Percentiles rank a stretch among this genome's conserved stretches.
phyloP scores from a whole-genome alignment of 768 basidiomycete species.

The Tricholoma saponaceum region DNA sequence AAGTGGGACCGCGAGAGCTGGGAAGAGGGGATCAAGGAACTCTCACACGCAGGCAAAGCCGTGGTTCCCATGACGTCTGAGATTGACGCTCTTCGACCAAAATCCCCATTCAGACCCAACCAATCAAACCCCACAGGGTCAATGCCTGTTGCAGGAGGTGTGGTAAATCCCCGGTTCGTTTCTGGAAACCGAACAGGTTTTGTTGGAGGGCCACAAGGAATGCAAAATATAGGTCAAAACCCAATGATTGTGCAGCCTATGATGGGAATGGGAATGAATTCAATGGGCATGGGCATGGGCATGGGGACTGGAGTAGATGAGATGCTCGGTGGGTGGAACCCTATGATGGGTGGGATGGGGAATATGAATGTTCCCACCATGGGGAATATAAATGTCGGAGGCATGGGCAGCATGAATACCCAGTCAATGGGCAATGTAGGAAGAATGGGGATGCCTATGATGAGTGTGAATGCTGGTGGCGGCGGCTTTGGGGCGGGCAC shows the following conservation, averaged over 20 bases:
- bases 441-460: constrained; percentile 24
- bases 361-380: constrained; percentile 23
- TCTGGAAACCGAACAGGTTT: constrained; percentile 18
- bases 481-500: constrained; percentile 16
- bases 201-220: constrained; percentile 19
- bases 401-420: constrained; percentile 19
- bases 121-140: constrained; percentile 17
- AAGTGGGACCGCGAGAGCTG: constrained; percentile 62
- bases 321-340: constrained; percentile 34
- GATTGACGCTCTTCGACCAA: constrained; percentile 81
- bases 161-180: constrained; percentile 10
- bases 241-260: constrained; percentile 31
- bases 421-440: constrained; percentile 25
- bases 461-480: constrained; percentile 16
- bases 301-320: constrained; percentile 26
- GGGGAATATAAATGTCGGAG: constrained; percentile 19
- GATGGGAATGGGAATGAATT: constrained; percentile 27
- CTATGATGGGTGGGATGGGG: constrained; percentile 29
- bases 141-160: constrained; percentile 12
- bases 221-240: constrained; percentile 26
- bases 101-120: constrained; percentile 64
- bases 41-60: constrained; percentile 48
- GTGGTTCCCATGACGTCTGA: constrained; percentile 75
- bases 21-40: constrained; percentile 57
- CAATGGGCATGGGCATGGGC: constrained; percentile 20